A percentile compares a stretch with the other conserved stretches of the same genome.
Conservation (phyloP, 1,284 basidiomycete species). For the Cryptococcus deneoformans region DNA sequence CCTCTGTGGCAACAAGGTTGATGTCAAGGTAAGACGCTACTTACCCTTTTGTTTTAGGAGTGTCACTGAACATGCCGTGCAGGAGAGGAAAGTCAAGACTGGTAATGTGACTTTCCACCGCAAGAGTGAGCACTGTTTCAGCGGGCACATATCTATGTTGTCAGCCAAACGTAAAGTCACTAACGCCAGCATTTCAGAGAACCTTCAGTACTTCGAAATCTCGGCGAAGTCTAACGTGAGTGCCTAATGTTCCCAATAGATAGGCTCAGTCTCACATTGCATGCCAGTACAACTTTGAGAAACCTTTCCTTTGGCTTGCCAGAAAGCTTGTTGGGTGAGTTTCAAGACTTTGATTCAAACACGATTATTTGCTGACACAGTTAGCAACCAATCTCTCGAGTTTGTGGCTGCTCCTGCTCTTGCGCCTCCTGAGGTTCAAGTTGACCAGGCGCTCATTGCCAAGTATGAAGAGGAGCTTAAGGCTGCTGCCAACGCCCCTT, state of each 20-base stretch:
- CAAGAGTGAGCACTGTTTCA: slow-evolving; percentile 61
- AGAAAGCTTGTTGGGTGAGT: slow-evolving; percentile 94
- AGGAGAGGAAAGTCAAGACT: slow-evolving; percentile 99
- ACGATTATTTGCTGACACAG: slow-evolving; percentile 1
- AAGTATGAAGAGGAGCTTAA: slow-evolving; percentile 80
- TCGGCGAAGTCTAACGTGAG: slow-evolving; percentile 91
- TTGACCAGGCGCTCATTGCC: slow-evolving; percentile 75
- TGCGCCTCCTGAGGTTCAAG: slow-evolving; percentile 86
- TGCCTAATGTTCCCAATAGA: neutral
- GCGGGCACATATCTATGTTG: neutral
- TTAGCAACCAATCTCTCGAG: slow-evolving; percentile 80
- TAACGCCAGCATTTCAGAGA: slow-evolving; percentile 55
- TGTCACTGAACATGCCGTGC: slow-evolving; percentile 9
- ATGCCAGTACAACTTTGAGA: slow-evolving; percentile 91
- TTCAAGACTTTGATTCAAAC: neutral
- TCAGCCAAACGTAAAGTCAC: neutral
- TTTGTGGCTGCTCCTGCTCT: slow-evolving; percentile 97
- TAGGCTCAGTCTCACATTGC: neutral
- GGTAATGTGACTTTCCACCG: slow-evolving; percentile 98
- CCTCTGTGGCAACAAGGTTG: slow-evolving; percentile 99
- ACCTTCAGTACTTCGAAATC: slow-evolving; percentile 99
- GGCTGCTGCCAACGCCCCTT: slow-evolving; percentile 51
- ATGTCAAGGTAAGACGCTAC: slow-evolving; percentile 77
- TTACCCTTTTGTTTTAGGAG: neutral
- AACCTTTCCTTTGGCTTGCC: slow-evolving; percentile 99